Percentiles rank a stretch among this genome's conserved stretches.
Conservation (phyloP, 192 early-diverging fungal species). For the Coemansia sp. region DNA sequence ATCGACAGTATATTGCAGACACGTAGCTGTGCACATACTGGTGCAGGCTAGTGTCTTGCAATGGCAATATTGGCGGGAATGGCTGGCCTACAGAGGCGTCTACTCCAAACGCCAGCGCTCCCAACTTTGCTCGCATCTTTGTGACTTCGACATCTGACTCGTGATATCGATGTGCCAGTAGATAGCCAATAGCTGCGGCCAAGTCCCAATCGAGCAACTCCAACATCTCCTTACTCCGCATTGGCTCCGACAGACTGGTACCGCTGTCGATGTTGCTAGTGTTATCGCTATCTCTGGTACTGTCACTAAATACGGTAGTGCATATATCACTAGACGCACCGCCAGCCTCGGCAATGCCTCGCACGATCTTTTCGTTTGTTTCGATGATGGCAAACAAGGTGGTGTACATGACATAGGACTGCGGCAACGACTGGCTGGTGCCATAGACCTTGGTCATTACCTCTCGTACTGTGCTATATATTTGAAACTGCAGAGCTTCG, state of each 20-base stretch:
- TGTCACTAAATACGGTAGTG: not conserved
- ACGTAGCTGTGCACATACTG: slow-evolving; percentile 32
- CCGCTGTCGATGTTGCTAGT: not conserved
- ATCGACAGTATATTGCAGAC: slow-evolving; percentile 21
- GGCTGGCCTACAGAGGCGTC: slow-evolving; percentile 27
- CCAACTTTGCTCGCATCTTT: slow-evolving; percentile 31
- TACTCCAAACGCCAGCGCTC: slow-evolving; percentile 35
- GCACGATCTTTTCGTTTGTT: slow-evolving; percentile 38
- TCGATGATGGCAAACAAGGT: slow-evolving; percentile 45
- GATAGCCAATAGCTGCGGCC: slow-evolving; percentile 48
- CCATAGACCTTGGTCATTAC: slow-evolving; percentile 20
- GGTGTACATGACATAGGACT: slow-evolving; percentile 37
- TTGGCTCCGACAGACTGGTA: slow-evolving; percentile 3
- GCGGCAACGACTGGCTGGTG: not conserved
- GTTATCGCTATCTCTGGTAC: not conserved
- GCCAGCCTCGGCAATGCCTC: slow-evolving; percentile 13
- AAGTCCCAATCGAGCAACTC: slow-evolving; percentile 47
- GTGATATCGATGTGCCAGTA: slow-evolving; percentile 36
- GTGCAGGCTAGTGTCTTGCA: slow-evolving; percentile 40
- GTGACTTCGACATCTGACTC: slow-evolving; percentile 15
- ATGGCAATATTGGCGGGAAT: slow-evolving; percentile 33
- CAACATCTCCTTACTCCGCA: slow-evolving; percentile 25
- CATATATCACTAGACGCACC: slow-evolving; percentile 1
- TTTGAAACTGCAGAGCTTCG: slow-evolving; percentile 40
- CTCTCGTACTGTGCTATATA: slow-evolving; percentile 39